Evolutionary conservation across 1,284 basidiomycete species (phyloP).

Genomic region (Ustilago nuda): DNA sequence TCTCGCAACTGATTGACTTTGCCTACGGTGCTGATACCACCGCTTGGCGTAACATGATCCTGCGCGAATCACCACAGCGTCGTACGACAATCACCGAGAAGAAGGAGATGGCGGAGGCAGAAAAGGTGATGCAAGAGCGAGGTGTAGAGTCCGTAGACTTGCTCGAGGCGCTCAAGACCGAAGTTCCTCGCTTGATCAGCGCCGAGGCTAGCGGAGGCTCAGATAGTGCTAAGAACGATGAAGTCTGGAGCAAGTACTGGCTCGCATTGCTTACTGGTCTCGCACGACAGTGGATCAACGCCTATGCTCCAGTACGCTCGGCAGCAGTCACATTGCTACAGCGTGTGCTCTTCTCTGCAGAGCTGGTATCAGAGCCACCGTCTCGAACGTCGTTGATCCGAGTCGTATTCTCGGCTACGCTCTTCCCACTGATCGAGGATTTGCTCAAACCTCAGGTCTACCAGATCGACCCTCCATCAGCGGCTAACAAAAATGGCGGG

Average conservation of each 20-base stretch:
- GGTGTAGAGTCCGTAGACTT: conserved; percentile 85
- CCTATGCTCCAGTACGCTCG: conserved; percentile 85
- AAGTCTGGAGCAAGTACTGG: conserved; percentile 85
- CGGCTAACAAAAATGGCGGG: conserved; percentile 70
- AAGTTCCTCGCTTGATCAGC: conserved; percentile 56
- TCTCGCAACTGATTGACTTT: conserved; percentile 88
- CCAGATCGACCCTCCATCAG: conserved; percentile 76
- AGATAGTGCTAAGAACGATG: conserved; percentile 7
- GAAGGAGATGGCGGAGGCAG: conserved; percentile 65
- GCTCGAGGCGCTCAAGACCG: conserved; percentile 70
- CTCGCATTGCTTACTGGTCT: conserved; percentile 83
- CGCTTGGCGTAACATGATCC: conserved; percentile 50
- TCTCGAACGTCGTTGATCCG: conserved; percentile 73
- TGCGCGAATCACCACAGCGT: conserved; percentile 36
- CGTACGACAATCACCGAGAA: conserved; percentile 65
- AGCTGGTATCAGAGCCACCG: conserved; percentile 70
- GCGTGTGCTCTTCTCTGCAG: conserved; percentile 77
- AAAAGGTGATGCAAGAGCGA: conserved; percentile 73
- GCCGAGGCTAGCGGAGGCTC: conserved; percentile 26
- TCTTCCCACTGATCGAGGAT: conserved; percentile 93
- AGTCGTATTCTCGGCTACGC: conserved; percentile 82
- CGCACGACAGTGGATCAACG: conserved; percentile 85
- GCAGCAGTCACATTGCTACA: conserved; percentile 86
- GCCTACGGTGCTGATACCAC: conserved; percentile 71
- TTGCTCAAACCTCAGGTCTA: conserved; percentile 86